Evolutionary conservation across 208 protist species (phyloP).

Genomic region (Leishmania braziliensis): DNA sequence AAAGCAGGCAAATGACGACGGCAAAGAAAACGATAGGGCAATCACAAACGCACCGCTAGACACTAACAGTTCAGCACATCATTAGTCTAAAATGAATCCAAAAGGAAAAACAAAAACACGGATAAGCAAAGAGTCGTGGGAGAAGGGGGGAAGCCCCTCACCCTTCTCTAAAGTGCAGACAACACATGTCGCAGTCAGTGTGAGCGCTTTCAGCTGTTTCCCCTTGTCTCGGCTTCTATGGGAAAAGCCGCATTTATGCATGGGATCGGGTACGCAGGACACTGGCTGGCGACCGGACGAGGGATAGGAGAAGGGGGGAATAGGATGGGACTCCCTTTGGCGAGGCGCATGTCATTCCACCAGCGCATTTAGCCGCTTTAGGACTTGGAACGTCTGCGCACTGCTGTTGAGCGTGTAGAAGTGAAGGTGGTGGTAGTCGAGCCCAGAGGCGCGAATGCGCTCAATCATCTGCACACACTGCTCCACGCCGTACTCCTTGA

Average conservation of each 20-base stretch:
- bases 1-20: neutral
- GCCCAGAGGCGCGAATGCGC: conserved; percentile 49
- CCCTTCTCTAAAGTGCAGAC: neutral
- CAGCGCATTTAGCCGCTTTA: conserved; percentile 46
- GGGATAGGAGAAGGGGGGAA: neutral
- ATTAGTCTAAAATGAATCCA: neutral
- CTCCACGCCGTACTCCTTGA: conserved; percentile 66
- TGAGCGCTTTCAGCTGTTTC: neutral
- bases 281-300: neutral
- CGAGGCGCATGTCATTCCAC: conserved; percentile 24
- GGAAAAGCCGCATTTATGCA: neutral
- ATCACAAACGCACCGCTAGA: neutral
- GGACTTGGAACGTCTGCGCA: conserved; percentile 38
- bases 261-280: neutral
- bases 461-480: conserved; percentile 64
- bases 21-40: neutral
- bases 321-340: neutral
- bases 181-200: neutral
- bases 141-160: neutral
- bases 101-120: neutral
- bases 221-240: neutral
- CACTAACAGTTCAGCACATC: neutral
- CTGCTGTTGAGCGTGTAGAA: conserved; percentile 76
- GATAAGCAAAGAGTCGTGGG: neutral
- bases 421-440: conserved; percentile 74